Percentiles rank a stretch among this genome's conserved stretches.
Evolutionary conservation across 108 stramenopile species (phyloP).

Genomic region (Aurantiochytrium sp.): DNA sequence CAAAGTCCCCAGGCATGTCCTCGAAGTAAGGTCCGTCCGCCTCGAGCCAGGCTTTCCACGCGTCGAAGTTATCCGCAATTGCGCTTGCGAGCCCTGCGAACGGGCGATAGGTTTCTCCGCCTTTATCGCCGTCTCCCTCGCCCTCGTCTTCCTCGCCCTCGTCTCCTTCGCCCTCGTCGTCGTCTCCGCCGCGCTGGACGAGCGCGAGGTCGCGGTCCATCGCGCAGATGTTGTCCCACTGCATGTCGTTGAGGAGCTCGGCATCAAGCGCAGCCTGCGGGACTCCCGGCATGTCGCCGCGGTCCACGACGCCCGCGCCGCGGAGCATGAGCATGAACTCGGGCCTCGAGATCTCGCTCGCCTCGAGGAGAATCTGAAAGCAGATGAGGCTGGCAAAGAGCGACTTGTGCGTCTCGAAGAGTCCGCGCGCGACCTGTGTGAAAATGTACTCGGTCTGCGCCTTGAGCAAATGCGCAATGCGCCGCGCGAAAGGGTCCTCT

Average conservation of each 20-base stretch:
- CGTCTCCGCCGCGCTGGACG: not conserved
- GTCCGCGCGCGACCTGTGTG: slow-evolving; percentile 59
- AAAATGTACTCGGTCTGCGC: slow-evolving; percentile 53
- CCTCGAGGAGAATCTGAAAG: slow-evolving; percentile 56
- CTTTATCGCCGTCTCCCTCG: not conserved
- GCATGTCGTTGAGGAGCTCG: slow-evolving; percentile 33
- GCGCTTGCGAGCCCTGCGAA: slow-evolving; percentile 42
- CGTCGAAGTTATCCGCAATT: slow-evolving; percentile 33
- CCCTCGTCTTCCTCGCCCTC: slow-evolving; percentile 11
- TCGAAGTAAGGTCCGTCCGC: not conserved
- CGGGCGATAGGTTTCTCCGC: not conserved
- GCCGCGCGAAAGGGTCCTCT: slow-evolving; percentile 28
- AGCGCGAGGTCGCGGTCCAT: slow-evolving; percentile 28
- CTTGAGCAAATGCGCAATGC: slow-evolving; percentile 48
- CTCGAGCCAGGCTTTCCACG: slow-evolving; percentile 51
- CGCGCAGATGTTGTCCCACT: slow-evolving; percentile 57
- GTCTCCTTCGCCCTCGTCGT: not conserved
- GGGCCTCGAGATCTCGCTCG: not conserved
- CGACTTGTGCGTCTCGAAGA: slow-evolving; percentile 59
- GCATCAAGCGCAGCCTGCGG: slow-evolving; percentile 40
- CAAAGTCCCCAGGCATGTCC: slow-evolving; percentile 36
- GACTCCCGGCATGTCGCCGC: slow-evolving; percentile 15
- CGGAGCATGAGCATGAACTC: slow-evolving; percentile 58
- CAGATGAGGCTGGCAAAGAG: slow-evolving; percentile 55
- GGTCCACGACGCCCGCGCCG: slow-evolving; percentile 51